Conservation (phyloP, 768 basidiomycete species). For the Suillus spraguei region DNA sequence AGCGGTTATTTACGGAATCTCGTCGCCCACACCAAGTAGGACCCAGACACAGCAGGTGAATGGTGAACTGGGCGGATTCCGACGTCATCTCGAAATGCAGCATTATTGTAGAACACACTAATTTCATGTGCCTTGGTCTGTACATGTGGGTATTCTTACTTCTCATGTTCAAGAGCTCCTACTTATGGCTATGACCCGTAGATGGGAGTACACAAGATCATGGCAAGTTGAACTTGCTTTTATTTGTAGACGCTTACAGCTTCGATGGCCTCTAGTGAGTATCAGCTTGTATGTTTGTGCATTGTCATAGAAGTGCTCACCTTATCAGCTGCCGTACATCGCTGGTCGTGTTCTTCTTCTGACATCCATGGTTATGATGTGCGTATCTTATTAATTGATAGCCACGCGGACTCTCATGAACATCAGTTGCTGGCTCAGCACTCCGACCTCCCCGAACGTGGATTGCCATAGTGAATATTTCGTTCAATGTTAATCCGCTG, state of each 20-base stretch:
- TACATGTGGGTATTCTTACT: neutral
- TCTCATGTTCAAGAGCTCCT: neutral
- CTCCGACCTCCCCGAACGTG: neutral
- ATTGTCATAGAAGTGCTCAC: neutral
- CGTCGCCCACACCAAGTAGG: neutral
- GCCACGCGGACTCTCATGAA: neutral
- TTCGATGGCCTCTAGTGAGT: slow-evolving; percentile 5
- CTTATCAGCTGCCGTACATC: neutral
- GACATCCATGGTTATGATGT: neutral
- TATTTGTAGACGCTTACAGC: neutral
- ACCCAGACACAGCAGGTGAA: neutral
- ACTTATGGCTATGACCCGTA: neutral
- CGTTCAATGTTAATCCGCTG: neutral
- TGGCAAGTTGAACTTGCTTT: slow-evolving; percentile 3
- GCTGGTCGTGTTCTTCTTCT: neutral
- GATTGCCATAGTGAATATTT: neutral
- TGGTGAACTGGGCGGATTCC: slow-evolving; percentile 7
- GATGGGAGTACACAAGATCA: slow-evolving; percentile 2
- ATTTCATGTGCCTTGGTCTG: neutral
- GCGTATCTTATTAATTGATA: neutral
- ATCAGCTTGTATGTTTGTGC: neutral
- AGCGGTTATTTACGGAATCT: neutral
- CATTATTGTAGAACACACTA: neutral
- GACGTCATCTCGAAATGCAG: neutral
- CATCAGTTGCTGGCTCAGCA: neutral